A percentile compares a stretch with the other conserved stretches of the same genome.
phyloP scores from a whole-genome alignment of 2,329 filamentous ascomycete species.

The Cercospora sp. region DNA sequence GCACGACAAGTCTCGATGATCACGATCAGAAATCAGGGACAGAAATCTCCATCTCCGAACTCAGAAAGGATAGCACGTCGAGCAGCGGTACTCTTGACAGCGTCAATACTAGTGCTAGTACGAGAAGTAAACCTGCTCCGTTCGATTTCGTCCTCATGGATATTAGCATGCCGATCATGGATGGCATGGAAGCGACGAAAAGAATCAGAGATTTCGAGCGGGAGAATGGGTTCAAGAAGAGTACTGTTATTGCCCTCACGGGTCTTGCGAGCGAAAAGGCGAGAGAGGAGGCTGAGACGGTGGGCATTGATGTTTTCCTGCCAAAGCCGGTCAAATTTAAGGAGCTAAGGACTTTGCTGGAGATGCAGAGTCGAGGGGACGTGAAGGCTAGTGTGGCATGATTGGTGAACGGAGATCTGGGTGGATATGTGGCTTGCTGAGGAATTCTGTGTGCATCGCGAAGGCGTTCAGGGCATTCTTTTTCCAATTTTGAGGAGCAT shows the following conservation, averaged over 20 bases:
- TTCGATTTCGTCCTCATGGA: constrained; percentile 51
- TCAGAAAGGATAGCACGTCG: constrained; percentile 2
- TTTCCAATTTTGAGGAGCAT: neutral
- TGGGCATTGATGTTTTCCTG: constrained; percentile 36
- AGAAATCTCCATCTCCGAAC: neutral
- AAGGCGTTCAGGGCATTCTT: neutral
- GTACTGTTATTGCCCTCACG: constrained; percentile 33
- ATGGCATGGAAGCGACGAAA: constrained; percentile 27
- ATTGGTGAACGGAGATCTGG: neutral
- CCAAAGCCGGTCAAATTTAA: constrained; percentile 36
- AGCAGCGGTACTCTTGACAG: neutral
- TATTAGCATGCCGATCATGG: constrained; percentile 41
- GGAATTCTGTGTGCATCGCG: neutral
- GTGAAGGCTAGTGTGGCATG: constrained; percentile 8
- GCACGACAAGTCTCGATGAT: neutral
- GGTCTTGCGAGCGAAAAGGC: constrained; percentile 34
- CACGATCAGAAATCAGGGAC: neutral
- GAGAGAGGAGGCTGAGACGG: constrained; percentile 31
- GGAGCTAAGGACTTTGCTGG: constrained; percentile 28
- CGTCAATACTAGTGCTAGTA: neutral
- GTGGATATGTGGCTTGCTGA: too few relatives aligned
- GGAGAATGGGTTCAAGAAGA: constrained; percentile 13
- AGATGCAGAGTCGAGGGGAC: constrained; percentile 5
- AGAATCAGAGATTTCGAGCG: too few relatives aligned
- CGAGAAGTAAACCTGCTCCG: constrained; percentile 6